These are phyloP conservation scores for Fibroporia radiculosa DNA, from an alignment of 768 basidiomycete species.

Conservation along the genomic window DNA sequence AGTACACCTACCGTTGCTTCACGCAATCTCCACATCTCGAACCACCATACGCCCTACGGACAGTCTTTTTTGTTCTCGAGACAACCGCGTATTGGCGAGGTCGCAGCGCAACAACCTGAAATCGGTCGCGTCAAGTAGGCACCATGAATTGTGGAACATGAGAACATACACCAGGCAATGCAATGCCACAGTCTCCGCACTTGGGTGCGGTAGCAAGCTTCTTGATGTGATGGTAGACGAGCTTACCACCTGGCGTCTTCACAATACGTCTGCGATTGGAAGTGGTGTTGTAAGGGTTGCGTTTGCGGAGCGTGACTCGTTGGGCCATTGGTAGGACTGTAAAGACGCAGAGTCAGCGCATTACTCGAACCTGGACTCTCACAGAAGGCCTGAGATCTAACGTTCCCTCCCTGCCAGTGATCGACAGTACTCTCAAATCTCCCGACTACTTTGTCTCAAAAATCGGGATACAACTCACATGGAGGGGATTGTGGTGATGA, in stretches of 20 bases:
- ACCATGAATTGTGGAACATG: conserved; percentile 3
- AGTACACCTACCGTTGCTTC: conserved; percentile 71
- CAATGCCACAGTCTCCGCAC: conserved; percentile 97
- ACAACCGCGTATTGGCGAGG: conserved; percentile 93
- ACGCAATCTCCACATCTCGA: conserved; percentile 96
- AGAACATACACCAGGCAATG: conserved; percentile 82
- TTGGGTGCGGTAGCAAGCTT: conserved; percentile 88
- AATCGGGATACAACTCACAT: conserved; percentile 11
- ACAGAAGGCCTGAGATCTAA: neutral
- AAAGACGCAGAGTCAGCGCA: conserved; percentile 11
- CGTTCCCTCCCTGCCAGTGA: neutral
- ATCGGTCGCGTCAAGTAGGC: neutral
- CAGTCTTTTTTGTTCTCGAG: conserved; percentile 96
- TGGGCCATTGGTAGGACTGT: conserved; percentile 69
- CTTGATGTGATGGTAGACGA: conserved; percentile 97
- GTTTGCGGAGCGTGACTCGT: conserved; percentile 99
- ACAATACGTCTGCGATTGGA: conserved; percentile 93
- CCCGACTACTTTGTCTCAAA: too few species aligned
- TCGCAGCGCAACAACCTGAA: conserved; percentile 87
- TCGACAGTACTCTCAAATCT: neutral
- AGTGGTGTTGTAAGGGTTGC: conserved; percentile 95
- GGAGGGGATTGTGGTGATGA: conserved; percentile 12
- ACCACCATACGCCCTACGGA: conserved; percentile 93
- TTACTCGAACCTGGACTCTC: neutral
- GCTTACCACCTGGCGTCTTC: conserved; percentile 97